These are phyloP conservation scores for Macroventuria anomochaeta DNA, from an alignment of 2,329 filamentous ascomycete genomes.

Conservation along the genomic window DNA sequence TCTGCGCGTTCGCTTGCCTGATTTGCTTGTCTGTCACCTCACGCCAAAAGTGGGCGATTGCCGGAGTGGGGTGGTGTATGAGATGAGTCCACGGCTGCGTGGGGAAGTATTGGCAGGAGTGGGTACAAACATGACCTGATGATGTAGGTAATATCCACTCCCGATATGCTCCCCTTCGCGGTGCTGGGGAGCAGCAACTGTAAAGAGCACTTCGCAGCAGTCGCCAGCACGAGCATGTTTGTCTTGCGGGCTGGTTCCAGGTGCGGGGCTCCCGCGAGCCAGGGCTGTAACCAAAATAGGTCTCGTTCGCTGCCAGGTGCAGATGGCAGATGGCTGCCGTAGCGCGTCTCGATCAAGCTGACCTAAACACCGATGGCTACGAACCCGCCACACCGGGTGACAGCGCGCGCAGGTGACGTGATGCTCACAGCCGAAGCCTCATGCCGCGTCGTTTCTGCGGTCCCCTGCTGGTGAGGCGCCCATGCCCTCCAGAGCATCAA, in stretches of 20 bases:
- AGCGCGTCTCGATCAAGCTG: slow-evolving; percentile 37
- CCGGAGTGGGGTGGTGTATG: slow-evolving; percentile 24
- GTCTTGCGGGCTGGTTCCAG: slow-evolving; percentile 26
- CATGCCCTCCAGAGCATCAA: slow-evolving; percentile 8
- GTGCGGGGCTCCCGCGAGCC: slow-evolving; percentile 32
- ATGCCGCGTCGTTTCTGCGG: slow-evolving; percentile 17
- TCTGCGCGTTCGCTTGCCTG: slow-evolving; percentile 20
- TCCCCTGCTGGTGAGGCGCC: slow-evolving; percentile 29
- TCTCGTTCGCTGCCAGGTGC: slow-evolving; percentile 5
- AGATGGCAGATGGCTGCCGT: slow-evolving; percentile 18
- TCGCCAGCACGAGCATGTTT: slow-evolving; percentile 22
- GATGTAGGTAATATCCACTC: slow-evolving; percentile 9
- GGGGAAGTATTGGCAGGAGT: slow-evolving; percentile 6
- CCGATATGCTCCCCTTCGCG: neutral
- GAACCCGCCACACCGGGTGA: slow-evolving; percentile 43
- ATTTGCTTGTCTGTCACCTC: slow-evolving; percentile 16
- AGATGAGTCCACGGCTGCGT: slow-evolving; percentile 13
- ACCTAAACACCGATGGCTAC: slow-evolving; percentile 28
- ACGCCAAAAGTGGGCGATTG: slow-evolving; percentile 14
- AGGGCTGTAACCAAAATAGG: slow-evolving; percentile 36
- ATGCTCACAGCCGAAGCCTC: slow-evolving; percentile 30
- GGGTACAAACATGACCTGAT: slow-evolving; percentile 8
- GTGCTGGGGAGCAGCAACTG: slow-evolving; percentile 3
- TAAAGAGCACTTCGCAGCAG: slow-evolving; percentile 3
- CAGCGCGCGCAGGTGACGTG: slow-evolving; percentile 38